A percentile compares a stretch with the other conserved stretches of the same genome.
phyloP scores from a whole-genome alignment of 805 yeast species.

The Blastobotrys peoriensis region DNA sequence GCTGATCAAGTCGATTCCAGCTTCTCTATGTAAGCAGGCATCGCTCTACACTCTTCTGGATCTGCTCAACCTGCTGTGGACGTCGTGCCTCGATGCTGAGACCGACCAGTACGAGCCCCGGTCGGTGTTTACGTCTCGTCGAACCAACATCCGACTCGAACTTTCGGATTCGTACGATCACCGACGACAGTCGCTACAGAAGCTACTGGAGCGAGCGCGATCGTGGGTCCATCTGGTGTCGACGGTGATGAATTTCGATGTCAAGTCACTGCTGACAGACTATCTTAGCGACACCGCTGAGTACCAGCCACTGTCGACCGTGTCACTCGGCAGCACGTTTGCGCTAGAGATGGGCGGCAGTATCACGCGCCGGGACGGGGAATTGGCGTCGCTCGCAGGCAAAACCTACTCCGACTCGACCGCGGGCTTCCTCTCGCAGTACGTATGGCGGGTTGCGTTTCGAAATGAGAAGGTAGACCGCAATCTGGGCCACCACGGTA shows the following conservation, averaged over 20 bases:
- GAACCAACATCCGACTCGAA: constrained; percentile 44
- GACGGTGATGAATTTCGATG: constrained; percentile 58
- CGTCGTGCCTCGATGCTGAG: constrained; percentile 78
- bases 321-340: constrained; percentile 80
- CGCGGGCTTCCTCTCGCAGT: constrained; percentile 70
- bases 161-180: constrained; percentile 73
- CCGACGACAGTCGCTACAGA: constrained; percentile 61
- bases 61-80: constrained; percentile 67
- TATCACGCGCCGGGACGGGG: constrained; percentile 61
- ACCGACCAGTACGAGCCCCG: constrained; percentile 80
- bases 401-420: constrained; percentile 44
- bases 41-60: constrained; percentile 78
- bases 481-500: too few relatives aligned
- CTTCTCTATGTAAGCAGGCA: constrained; percentile 66
- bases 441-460: constrained; percentile 58
- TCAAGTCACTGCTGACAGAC: constrained; percentile 70
- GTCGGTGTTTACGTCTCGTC: constrained; percentile 49
- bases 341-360: constrained; percentile 85
- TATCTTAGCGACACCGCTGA: constrained; percentile 52
- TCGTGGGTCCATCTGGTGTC: constrained; percentile 62
- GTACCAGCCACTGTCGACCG: constrained; percentile 34
- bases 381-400: constrained; percentile 38
- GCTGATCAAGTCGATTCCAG: constrained; percentile 62
- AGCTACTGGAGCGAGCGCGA: constrained; percentile 52
- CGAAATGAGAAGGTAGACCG: constrained; percentile 3